Evolutionary conservation across 371 early-diverging fungal genomes (phyloP), one percentile per base, ranked within the genome.

Genomic region (Rhizomucor pusillus): DNA sequence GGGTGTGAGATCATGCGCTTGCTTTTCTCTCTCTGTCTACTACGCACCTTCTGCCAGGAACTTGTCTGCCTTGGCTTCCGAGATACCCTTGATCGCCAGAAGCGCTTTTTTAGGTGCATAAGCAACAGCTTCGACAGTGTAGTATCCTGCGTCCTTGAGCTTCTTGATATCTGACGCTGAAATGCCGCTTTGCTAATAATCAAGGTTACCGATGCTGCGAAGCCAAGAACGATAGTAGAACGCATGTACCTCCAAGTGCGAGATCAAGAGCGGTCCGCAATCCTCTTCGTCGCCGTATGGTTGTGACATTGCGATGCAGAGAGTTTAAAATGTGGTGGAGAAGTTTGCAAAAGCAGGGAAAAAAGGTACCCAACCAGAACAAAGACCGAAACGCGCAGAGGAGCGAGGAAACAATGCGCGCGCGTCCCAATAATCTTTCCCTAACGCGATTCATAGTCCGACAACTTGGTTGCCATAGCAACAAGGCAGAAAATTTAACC

Each of bases 41-140:
- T 37, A 13, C 23, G 10, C 72, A 93, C 93, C 92, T 85, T 99
- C 99, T 25, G 84, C 76, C 19, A 99, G 65, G n/a, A 99, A 82
- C 66, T 98, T 97, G 63, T 99, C 99, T 7, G 95, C 99, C 66
- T 99, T 99, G 29, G 90, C 87, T 70, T 99, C 99, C 1, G 97
- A 94, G 62, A 99, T 93, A 46, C 99, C 99, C 73, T 99, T 99
- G 65, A 99, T 92, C 12, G 80, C 71, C 11, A 98, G 67, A 14
- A 99, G 74, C 41, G 80, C 71, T 72, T 98, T 98, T 64, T 94
- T 93, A 1, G 99, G 98, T 1, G 99, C 97, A 77, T 85, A 99
- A 7, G 98, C 99, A 54, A 99, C 77, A 1, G 97, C 65, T 69
- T 99, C 99, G 7, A 99, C 92, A 1, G 99, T 99, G 62, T 86